phyloP scores from a whole-genome alignment of 371 early-diverging fungal species.

The Mortierella sp. region DNA sequence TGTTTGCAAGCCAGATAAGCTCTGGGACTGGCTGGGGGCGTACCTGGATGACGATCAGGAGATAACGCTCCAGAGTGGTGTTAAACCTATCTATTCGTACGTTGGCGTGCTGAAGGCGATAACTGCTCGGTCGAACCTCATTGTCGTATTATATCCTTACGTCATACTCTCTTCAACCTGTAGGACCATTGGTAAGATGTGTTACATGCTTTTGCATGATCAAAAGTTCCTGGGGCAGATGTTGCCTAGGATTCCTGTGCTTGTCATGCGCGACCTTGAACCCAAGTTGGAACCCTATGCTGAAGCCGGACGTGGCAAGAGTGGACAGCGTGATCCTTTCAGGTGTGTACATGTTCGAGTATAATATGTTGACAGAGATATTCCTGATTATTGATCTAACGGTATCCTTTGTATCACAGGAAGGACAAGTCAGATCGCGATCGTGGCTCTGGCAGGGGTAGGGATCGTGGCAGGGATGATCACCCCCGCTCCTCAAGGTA shows the following conservation, averaged over 20 bases:
- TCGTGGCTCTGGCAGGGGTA: slow-evolving; percentile 32
- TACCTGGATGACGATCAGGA: slow-evolving; percentile 86
- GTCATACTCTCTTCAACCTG: too few species aligned
- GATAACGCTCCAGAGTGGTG: slow-evolving; percentile 72
- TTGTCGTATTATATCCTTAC: too few species aligned
- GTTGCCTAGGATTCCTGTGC: slow-evolving; percentile 86
- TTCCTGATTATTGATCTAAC: too few species aligned
- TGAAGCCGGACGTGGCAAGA: slow-evolving; percentile 41
- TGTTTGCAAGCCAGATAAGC: slow-evolving; percentile 80
- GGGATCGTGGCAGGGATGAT: slow-evolving; percentile 56
- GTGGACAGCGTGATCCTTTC: slow-evolving; percentile 44
- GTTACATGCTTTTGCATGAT: slow-evolving; percentile 73
- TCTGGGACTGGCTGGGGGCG: slow-evolving; percentile 87
- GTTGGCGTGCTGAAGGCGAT: slow-evolving; percentile 15
- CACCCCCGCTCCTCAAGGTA: slow-evolving; percentile 40
- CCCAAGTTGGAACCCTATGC: slow-evolving; percentile 71
- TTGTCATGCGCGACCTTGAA: slow-evolving; percentile 81
- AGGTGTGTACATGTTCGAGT: slow-evolving; percentile 18
- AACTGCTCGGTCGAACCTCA: slow-evolving; percentile 5
- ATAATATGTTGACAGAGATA: neutral
- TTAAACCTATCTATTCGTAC: slow-evolving; percentile 70
- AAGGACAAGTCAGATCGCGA: slow-evolving; percentile 40
- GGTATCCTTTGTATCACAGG: slow-evolving; percentile 5
- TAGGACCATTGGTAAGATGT: slow-evolving; percentile 80
- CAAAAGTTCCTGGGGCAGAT: slow-evolving; percentile 81